Evolutionary conservation across 208 protist genomes (phyloP), one percentile per base, ranked within the genome.

Genomic region (Balamuthia mandrillaris): DNA sequence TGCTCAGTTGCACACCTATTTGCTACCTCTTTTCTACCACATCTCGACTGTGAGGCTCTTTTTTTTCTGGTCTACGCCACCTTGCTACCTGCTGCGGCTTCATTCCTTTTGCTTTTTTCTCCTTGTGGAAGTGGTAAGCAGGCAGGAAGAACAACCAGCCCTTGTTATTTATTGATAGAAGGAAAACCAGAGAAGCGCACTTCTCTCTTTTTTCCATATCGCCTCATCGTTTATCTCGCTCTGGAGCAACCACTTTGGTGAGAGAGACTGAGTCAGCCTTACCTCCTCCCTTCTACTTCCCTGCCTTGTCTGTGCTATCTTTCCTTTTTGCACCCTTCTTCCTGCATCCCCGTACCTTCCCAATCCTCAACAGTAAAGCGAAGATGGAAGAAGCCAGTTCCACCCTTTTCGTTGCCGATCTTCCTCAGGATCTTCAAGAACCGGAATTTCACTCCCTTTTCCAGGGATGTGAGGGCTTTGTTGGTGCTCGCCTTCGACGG

Each of bases 341-440:
- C 47, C 47, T 10, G 14, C 47, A 52, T 18, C 14, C 18, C 47
- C 10, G 10, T 18, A 16, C 54, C 14, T 21, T 1, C 54, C 18
- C 54, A 24, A 37, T 27, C 21, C 35, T 31, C 54, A 35, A 3
- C 21, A 31, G 51, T n/a, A n/a, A 18, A 74, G 33, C 21, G 33
- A 70, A 16, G 3, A 74, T 74, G 65, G 65, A 74, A 21, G 14
- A 35, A 5, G 14, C 61, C 6, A 6, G n/a, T 27, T 18, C 78
- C 24, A 51, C 78, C 27, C 83, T 87, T 3, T 87, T 87, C 65
- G 4, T 87, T 10, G 63, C 83, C n/a, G 83, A 87, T n/a, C 27
- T 87, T 9, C 83, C 83, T 0, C 27, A 61, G 37, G 83, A 87
- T 29, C 29, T 87, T n/a, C 60, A 47, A 1, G 72, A 87, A 35